Evolutionary conservation across 2,329 filamentous ascomycete species (phyloP), one percentile per base, ranked within the genome.

Genomic region (Bipolaris gigantea): DNA sequence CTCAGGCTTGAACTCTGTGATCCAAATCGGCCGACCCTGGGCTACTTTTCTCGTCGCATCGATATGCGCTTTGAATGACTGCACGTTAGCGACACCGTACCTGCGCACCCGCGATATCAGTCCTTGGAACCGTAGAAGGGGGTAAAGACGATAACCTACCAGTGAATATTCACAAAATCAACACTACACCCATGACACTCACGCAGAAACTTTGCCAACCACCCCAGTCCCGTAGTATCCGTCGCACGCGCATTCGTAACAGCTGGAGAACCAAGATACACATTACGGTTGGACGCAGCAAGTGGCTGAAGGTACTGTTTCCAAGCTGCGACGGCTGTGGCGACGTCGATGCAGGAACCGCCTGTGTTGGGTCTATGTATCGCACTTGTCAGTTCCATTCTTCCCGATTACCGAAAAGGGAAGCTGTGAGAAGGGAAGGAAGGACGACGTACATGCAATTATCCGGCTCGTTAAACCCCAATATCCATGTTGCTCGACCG

Each of bases 21-120:
- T 62, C 72, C 70, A 75, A 21, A 75, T 58, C 0, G 68, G 70
- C 4, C 63, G 64, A 72, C 83, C 85, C 30, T 82, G 82, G 46
- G 84, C 85, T 15, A 84, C 34, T 2, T 53, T 42, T 13, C 59
- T 55, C 0, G 67, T 60, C 1, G 61, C 49, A 0, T 56, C 33
- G 34, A 72, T 84, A 39, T 74, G 63, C 3, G 60, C 48, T 55
- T 74, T 67, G 60, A 75, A 73, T 48, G 69, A 64, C 2, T 53
- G 56, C 16, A 65, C 51, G 33, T 69, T 67, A 15, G 6, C 33
- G 1, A 50, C 53, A 8, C 36, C 66, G 46, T 74, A 73, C 61
- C 62, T 64, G 21, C 3, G 1, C 13, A 34, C 32, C 4, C 2
- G 13, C 4, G 21, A 2, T 4, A 11, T 41, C 8, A 41, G 21